phyloP scores from a whole-genome alignment of 441 rosid species.

The Populus trichocarpa region DNA sequence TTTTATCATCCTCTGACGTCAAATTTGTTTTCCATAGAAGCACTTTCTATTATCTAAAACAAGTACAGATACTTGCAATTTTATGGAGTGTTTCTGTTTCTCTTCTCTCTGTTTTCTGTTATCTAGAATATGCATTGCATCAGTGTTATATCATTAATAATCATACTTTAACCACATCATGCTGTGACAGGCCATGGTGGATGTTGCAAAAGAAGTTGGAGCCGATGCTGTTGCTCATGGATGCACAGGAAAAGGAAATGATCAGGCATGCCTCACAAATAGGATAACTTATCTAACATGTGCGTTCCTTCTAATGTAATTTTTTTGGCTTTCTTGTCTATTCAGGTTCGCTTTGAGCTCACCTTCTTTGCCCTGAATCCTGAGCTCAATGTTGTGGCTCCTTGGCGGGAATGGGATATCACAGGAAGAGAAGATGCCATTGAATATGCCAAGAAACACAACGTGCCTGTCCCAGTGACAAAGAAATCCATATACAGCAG shows the following conservation, averaged over 20 bases:
- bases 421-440: conserved; percentile 92
- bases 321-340: conserved; percentile 11
- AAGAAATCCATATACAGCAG: conserved; percentile 96
- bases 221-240: conserved; percentile 97
- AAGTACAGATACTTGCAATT: not conserved
- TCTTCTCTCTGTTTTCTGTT: not conserved
- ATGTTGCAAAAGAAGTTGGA: conserved; percentile 92
- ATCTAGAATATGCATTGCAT: not conserved
- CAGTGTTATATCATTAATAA: not conserved
- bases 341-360: conserved; percentile 91
- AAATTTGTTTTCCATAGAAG: not conserved
- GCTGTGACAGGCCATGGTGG: conserved; percentile 88
- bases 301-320: not conserved
- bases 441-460: conserved; percentile 91
- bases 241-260: conserved; percentile 98
- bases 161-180: not conserved
- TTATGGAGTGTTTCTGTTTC: not conserved
- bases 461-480: conserved; percentile 91
- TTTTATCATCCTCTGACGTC: not conserved
- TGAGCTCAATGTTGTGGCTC: conserved; percentile 84
- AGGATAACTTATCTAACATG: not conserved
- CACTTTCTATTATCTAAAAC: not conserved
- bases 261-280: conserved; percentile 55
- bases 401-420: conserved; percentile 99
- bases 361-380: conserved; percentile 94